These are phyloP conservation scores for Ophiobolus disseminans DNA, from an alignment of 2,329 filamentous ascomycete species.

Conservation along the genomic window DNA sequence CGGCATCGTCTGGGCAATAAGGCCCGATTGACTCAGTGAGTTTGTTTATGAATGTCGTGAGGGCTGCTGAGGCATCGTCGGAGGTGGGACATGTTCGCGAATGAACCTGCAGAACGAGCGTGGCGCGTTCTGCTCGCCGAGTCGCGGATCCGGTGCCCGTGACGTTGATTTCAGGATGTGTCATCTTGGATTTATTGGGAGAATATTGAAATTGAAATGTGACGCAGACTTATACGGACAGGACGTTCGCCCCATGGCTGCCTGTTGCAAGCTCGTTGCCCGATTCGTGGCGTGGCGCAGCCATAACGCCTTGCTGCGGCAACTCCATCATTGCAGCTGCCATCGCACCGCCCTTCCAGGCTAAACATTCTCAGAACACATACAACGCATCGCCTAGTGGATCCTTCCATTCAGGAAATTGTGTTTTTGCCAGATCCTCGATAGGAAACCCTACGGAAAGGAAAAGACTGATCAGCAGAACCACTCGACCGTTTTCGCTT, in stretches of 20 bases:
- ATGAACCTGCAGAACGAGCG: constrained; percentile 11
- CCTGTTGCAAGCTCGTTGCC: too few species aligned
- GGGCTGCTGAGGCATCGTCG: constrained; percentile 10
- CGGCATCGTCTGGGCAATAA: constrained; percentile 15
- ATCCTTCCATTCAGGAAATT: too few species aligned
- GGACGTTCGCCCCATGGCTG: too few species aligned
- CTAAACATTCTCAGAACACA: too few species aligned
- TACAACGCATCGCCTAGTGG: too few species aligned
- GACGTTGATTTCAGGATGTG: constrained; percentile 13
- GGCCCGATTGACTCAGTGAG: constrained; percentile 15
- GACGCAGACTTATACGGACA: too few species aligned
- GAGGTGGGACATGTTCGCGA: constrained; percentile 9
- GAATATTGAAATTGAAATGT: not conserved
- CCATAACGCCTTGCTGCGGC: too few species aligned
- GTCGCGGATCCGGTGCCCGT: constrained; percentile 10
- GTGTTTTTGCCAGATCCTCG: not conserved
- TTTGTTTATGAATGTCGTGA: constrained; percentile 6
- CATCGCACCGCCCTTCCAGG: too few species aligned
- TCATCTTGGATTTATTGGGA: not conserved
- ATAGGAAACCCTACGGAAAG: not conserved
- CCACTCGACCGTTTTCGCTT: not conserved
- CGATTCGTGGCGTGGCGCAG: too few species aligned
- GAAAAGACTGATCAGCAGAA: not conserved
- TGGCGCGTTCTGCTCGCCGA: constrained; percentile 10
- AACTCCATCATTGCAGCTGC: too few species aligned